These are phyloP conservation scores for Rhynchospora breviuscula DNA, from an alignment of 176 grass and related monocot species.

Conservation along the genomic window DNA sequence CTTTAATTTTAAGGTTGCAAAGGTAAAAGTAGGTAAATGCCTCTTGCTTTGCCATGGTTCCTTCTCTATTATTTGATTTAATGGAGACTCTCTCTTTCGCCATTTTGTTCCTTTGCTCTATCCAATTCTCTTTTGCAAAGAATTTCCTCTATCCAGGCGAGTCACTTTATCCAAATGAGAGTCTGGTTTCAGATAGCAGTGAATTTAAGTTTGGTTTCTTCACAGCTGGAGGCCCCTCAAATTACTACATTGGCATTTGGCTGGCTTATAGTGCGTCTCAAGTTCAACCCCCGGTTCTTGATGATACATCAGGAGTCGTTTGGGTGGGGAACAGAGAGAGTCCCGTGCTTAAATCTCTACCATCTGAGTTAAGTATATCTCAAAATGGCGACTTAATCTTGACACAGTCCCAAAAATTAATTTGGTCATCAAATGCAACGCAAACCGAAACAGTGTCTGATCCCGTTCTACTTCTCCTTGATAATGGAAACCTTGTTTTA, in stretches of 20 bases:
- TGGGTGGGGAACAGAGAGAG: slow-evolving; percentile 24
- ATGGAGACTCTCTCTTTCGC: background rate
- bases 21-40: too few species aligned
- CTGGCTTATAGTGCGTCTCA: background rate
- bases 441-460: background rate
- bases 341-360: slow-evolving; percentile 15
- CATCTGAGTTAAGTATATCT: background rate
- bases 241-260: slow-evolving; percentile 5
- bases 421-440: slow-evolving; percentile 24
- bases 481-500: slow-evolving; percentile 38
- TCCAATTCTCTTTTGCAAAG: background rate
- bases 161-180: slow-evolving; percentile 9
- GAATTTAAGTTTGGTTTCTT: slow-evolving; percentile 21
- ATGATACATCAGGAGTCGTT: background rate
- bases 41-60: too few species aligned
- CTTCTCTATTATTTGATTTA: background rate
- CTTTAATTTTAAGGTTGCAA: background rate
- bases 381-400: slow-evolving; percentile 21
- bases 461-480: slow-evolving; percentile 7
- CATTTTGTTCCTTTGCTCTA: background rate
- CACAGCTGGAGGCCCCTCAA: background rate
- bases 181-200: slow-evolving; percentile 9
- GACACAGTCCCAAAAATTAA: background rate
- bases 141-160: slow-evolving; percentile 26
- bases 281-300: background rate